Percentiles rank a stretch among this genome's conserved stretches.
Evolutionary conservation across 768 basidiomycete species (phyloP).

Genomic region (Hypholoma fasciculare): DNA sequence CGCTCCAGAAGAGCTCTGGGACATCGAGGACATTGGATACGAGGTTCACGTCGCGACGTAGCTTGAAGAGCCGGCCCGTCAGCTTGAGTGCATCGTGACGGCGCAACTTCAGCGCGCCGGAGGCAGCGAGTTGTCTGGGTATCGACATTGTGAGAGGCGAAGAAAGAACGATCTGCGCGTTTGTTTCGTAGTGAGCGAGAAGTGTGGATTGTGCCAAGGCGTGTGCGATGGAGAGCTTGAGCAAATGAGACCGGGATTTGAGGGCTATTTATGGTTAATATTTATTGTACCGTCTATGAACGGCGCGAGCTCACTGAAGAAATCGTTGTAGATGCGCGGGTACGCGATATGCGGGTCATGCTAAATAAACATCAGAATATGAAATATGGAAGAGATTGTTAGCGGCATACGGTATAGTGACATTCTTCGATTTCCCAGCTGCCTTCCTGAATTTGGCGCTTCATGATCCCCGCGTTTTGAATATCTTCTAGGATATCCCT

Average conservation of each 20-base stretch:
- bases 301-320: constrained; percentile 72
- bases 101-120: constrained; percentile 73
- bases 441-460: constrained; percentile 56
- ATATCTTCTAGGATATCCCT: constrained; percentile 83
- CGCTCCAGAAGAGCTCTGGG: constrained; percentile 94
- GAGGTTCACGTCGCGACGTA: constrained; percentile 87
- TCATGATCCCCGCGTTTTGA: constrained; percentile 67
- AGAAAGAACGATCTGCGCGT: constrained; percentile 75
- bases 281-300: neutral
- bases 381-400: neutral
- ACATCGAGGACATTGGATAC: constrained; percentile 93
- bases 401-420: constrained; percentile 71
- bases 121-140: constrained; percentile 77
- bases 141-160: constrained; percentile 77
- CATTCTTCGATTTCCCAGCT: constrained; percentile 95
- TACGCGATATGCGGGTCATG: constrained; percentile 83
- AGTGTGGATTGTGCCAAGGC: constrained; percentile 94
- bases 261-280: constrained; percentile 54
- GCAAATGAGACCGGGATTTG: constrained; percentile 87
- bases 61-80: constrained; percentile 83
- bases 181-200: constrained; percentile 83
- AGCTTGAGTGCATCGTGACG: constrained; percentile 85
- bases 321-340: constrained; percentile 94
- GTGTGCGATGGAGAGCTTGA: constrained; percentile 92
- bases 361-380: constrained; percentile 32